phyloP scores from a whole-genome alignment of 2,329 filamentous ascomycete species.

The Aspergillus caelatus region DNA sequence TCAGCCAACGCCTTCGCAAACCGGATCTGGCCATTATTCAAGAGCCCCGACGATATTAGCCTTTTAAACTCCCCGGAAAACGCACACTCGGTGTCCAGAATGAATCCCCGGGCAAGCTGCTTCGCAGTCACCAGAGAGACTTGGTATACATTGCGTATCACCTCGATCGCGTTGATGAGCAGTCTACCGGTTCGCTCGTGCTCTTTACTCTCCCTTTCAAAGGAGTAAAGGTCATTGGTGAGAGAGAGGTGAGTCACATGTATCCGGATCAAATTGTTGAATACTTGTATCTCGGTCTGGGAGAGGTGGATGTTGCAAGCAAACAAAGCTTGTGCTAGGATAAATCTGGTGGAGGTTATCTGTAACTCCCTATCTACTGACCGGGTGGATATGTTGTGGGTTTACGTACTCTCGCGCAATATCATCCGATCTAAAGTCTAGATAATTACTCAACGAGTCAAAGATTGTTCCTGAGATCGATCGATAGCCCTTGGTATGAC shows the following conservation, averaged over 20 bases:
- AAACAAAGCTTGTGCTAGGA: background rate
- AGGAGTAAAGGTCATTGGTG: background rate
- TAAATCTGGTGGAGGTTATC: background rate
- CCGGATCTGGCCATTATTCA: background rate
- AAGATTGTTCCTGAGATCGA: rapidly evolving
- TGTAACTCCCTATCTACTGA: background rate
- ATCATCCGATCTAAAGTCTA: background rate
- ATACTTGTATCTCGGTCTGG: background rate
- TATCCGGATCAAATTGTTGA: background rate
- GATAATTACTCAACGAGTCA: background rate
- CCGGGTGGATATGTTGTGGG: rapidly evolving
- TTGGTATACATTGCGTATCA: background rate
- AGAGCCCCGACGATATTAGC: background rate
- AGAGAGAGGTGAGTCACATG: background rate
- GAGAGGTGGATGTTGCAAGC: background rate
- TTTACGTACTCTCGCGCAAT: background rate
- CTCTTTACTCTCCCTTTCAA: background rate
- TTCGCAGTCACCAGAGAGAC: background rate
- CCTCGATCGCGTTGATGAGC: background rate
- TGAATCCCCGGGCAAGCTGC: background rate
- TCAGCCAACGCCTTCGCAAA: background rate
- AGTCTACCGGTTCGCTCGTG: background rate
- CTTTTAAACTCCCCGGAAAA: background rate
- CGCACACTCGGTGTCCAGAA: background rate
- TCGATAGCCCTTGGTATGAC: background rate